Evolutionary conservation across 1,139 yeast genomes (phyloP).

Genomic region (Yamadazyma trypodendri): DNA sequence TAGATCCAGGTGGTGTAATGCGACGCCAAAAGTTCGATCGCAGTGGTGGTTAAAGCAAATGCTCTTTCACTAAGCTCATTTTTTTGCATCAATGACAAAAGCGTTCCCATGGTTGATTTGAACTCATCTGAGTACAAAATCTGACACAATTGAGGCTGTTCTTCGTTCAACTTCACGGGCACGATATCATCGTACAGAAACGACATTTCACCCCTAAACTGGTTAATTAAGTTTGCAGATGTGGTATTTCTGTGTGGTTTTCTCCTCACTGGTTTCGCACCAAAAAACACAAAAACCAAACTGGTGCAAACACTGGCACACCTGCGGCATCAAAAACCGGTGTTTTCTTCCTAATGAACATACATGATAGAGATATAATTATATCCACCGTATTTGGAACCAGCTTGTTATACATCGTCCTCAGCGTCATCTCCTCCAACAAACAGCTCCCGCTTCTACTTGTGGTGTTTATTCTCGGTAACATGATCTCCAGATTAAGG

Average conservation of each 20-base stretch:
- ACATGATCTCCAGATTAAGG: constrained; percentile 32
- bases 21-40: constrained; percentile 74
- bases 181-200: constrained; percentile 34
- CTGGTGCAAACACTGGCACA: too few species aligned
- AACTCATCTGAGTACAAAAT: constrained; percentile 80
- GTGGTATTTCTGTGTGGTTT: neutral
- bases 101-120: constrained; percentile 54
- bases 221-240: neutral
- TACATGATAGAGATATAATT: constrained; percentile 12
- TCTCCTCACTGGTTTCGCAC: neutral
- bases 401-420: constrained; percentile 11
- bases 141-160: constrained; percentile 60
- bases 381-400: constrained; percentile 10
- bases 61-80: constrained; percentile 75
- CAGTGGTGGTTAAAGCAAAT: constrained; percentile 57
- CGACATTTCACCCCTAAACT: neutral
- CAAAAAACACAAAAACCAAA: neutral
- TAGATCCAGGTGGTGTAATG: constrained; percentile 92
- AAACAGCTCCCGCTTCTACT: constrained; percentile 30
- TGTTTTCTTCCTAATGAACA: constrained; percentile 6
- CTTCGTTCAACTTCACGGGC: constrained; percentile 43
- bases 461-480: constrained; percentile 29
- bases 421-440: constrained; percentile 11
- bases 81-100: constrained; percentile 58
- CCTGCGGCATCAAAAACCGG: too few species aligned